These are phyloP conservation scores for Parascedosporium putredinis DNA, from an alignment of 2,329 filamentous ascomycete genomes.

Conservation along the genomic window DNA sequence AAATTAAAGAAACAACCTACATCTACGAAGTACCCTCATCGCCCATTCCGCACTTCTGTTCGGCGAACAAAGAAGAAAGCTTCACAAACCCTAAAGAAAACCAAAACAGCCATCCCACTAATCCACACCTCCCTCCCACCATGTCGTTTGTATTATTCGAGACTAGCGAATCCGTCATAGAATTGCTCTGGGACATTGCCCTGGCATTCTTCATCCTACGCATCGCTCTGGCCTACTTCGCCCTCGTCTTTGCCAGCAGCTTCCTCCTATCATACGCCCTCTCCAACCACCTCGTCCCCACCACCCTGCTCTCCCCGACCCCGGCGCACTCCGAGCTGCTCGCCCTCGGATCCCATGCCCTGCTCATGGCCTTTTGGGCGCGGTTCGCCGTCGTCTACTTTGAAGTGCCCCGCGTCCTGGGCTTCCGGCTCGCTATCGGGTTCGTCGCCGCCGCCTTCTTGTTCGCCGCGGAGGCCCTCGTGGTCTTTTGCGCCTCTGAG, in stretches of 20 bases:
- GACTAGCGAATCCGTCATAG: conserved; percentile 23
- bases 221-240: conserved; percentile 21
- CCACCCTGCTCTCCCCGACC: conserved; percentile 6
- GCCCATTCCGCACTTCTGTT: too few relatives aligned
- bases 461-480: background rate
- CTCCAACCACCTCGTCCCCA: conserved; percentile 10
- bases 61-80: too few relatives aligned
- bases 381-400: background rate
- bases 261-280: conserved; percentile 12
- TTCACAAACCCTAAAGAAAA: too few relatives aligned
- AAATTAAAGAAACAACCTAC: background rate
- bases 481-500: background rate
- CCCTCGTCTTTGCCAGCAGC: conserved; percentile 17
- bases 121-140: conserved; percentile 6
- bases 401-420: conserved; percentile 2
- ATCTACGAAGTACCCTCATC: too few relatives aligned
- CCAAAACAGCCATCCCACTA: too few relatives aligned
- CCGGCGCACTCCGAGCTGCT: conserved; percentile 7
- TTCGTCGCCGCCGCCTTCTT: background rate
- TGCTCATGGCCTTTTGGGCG: background rate
- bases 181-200: conserved; percentile 26
- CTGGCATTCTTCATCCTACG: conserved; percentile 24
- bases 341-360: background rate
- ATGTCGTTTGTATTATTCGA: conserved; percentile 16
- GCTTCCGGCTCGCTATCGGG: conserved; percentile 4